Percentiles rank a stretch among this genome's conserved stretches.
Evolutionary conservation across 176 grass and related monocot genomes (phyloP).

Genomic region (Rhipidocladum racemiflorum): DNA sequence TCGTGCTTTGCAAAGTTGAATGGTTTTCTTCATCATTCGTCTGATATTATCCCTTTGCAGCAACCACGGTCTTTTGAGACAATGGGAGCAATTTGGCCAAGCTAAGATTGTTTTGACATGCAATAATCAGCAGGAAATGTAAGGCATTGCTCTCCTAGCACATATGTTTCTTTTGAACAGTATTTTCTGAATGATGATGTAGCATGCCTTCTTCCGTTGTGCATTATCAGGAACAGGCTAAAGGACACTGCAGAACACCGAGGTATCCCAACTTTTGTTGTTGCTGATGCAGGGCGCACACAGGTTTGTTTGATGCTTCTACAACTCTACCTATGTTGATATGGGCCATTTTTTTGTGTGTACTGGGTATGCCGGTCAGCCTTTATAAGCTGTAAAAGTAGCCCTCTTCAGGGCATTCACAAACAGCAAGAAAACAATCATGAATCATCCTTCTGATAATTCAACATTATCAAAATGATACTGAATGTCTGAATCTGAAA

Average conservation of each 20-base stretch:
- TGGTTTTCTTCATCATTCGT: background rate
- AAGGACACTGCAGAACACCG: slow-evolving; percentile 76
- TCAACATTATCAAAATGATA: slow-evolving; percentile 19
- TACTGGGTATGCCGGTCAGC: background rate
- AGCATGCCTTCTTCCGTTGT: background rate
- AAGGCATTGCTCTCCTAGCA: slow-evolving; percentile 13
- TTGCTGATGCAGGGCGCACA: slow-evolving; percentile 91
- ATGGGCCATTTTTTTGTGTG: background rate
- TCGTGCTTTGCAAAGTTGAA: background rate
- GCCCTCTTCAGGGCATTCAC: background rate
- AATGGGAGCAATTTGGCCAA: slow-evolving; percentile 94
- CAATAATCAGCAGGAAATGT: slow-evolving; percentile 99
- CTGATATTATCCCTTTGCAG: slow-evolving; percentile 43
- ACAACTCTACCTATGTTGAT: background rate
- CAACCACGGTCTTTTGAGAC: slow-evolving; percentile 66
- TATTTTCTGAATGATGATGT: slow-evolving; percentile 14
- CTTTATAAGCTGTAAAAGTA: background rate
- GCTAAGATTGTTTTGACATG: slow-evolving; percentile 94
- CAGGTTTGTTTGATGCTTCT: slow-evolving; percentile 52
- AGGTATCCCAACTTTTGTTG: slow-evolving; percentile 79
- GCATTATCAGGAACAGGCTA: slow-evolving; percentile 66
- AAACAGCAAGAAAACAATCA: background rate
- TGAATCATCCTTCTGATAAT: background rate
- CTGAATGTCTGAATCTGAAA: slow-evolving; percentile 11
- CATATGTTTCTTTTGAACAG: background rate